Evolutionary conservation across 331 rosid species (phyloP), one percentile per base, ranked within the genome.

Genomic region (Prunus yedoensis): DNA sequence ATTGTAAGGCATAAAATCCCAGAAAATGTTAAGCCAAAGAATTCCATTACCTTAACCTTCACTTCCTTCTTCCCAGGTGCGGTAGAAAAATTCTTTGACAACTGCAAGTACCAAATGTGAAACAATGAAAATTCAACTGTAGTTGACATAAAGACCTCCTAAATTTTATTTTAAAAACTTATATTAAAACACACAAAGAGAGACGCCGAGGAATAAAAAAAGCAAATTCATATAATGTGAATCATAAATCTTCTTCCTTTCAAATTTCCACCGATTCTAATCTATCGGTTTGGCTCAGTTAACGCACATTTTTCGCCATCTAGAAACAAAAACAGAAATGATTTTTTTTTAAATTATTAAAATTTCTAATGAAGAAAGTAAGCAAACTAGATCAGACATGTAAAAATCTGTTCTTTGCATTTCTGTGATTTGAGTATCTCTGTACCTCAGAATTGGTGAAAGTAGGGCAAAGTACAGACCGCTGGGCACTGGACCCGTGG

Each of bases 31-130:
- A 76, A 21, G 63, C 66, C 68, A 74, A 54, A 17, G 15, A 8
- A 30, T 74, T 67, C 59, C 47, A 74, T 73, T 86, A 92, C 97
- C 95, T 90, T 85, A 53, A 87, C 79, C 71, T 79, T 87, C 30
- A 4, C 60, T 38, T 89, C 93, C 87, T 66, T 88, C 71, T 75
- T 52, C 78, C 75, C 97, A 3, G 97, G 58, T 11, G 85, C 49
- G 2, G 85, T 77, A 30, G 97, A 83, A 63, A 76, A 92, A 49
- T 78, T 83, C 81, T 88, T 90, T 13, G 89, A 81, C 56, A 84
- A 78, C 97, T 94, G 89, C 84, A 87, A 65, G 23, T 67, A 84
- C 38, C 80, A 74, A 41, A 83, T 41, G 72, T 30, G 23, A 20
- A 80, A 72, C 32, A 49, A 16, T 68, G 70, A 73, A 25, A 51